phyloP scores from a whole-genome alignment of 2,329 filamentous ascomycete genomes.

The Aspergillus sojae region DNA sequence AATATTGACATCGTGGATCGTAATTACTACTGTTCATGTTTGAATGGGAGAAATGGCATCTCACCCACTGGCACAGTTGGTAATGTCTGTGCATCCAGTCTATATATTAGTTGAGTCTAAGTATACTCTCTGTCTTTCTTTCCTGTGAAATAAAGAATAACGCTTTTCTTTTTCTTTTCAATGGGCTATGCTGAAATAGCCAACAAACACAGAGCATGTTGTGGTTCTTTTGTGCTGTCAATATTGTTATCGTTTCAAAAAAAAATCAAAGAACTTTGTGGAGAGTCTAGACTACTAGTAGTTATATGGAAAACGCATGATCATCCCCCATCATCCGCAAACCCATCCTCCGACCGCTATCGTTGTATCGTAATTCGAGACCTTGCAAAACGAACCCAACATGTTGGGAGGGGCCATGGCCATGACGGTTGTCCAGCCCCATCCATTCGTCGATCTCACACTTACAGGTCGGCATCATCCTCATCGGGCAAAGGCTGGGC shows the following conservation, averaged over 20 bases:
- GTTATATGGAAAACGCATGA: slow-evolving; percentile 37
- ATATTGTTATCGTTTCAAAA: slow-evolving; percentile 27
- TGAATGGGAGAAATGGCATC: background rate
- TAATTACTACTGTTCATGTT: background rate
- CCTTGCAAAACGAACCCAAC: slow-evolving; percentile 28
- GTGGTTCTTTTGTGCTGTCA: slow-evolving; percentile 8
- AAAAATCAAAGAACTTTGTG: slow-evolving; percentile 20
- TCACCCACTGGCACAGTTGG: background rate
- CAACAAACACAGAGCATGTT: background rate
- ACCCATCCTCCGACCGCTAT: slow-evolving; percentile 36
- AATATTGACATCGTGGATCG: background rate
- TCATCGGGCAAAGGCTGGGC: slow-evolving; percentile 88
- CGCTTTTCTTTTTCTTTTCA: background rate
- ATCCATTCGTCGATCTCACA: slow-evolving; percentile 18
- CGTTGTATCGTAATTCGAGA: slow-evolving; percentile 41
- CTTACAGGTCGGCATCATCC: slow-evolving; percentile 71
- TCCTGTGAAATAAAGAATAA: background rate
- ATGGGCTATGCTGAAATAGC: background rate
- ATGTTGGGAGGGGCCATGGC: slow-evolving; percentile 12
- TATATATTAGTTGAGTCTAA: background rate
- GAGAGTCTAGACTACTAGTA: slow-evolving; percentile 31
- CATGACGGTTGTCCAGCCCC: slow-evolving; percentile 13
- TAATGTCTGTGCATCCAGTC: background rate
- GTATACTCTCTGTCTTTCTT: background rate
- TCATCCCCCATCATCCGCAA: slow-evolving; percentile 37